Conservation (phyloP, 1,284 basidiomycete genomes). For the Naganishia sp. region DNA sequence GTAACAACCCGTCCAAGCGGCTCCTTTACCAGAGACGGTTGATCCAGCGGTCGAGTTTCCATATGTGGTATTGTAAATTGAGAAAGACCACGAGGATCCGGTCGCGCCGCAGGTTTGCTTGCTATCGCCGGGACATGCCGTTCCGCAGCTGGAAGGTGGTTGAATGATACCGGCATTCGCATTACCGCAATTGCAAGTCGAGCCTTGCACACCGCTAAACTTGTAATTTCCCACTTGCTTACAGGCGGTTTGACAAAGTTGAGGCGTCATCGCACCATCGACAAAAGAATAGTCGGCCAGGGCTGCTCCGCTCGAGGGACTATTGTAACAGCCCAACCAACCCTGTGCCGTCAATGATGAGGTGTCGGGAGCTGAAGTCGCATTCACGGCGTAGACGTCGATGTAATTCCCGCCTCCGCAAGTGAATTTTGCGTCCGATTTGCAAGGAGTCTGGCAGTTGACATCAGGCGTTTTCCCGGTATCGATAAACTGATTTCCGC, state of each 20-base stretch:
- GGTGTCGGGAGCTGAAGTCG: conserved; percentile 2
- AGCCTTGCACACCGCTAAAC: conserved; percentile 9
- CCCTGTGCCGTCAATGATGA: conserved; percentile 24
- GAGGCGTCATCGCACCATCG: conserved; percentile 36
- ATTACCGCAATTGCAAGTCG: conserved; percentile 37
- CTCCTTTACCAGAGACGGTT: conserved; percentile 16
- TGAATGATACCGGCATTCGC: conserved; percentile 23
- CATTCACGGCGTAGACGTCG: background rate
- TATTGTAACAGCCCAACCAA: conserved; percentile 32
- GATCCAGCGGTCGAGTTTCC: conserved; percentile 38
- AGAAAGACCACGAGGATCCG: background rate
- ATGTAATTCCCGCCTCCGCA: background rate
- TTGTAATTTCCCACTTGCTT: conserved; percentile 4
- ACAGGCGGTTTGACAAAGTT: conserved; percentile 36
- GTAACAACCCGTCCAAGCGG: conserved; percentile 31
- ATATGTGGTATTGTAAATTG: conserved; percentile 19
- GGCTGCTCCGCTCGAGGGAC: conserved; percentile 25
- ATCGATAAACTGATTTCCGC: background rate
- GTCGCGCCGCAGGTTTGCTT: conserved; percentile 40
- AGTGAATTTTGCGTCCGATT: background rate
- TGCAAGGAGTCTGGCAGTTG: background rate
- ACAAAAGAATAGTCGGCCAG: conserved; percentile 33
- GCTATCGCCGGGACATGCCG: conserved; percentile 41
- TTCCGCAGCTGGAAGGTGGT: conserved; percentile 37
- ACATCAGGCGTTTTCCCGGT: background rate